Base-by-base conservation (phyloP, 78 protist species). In the Diacronema lutheri region DNA sequence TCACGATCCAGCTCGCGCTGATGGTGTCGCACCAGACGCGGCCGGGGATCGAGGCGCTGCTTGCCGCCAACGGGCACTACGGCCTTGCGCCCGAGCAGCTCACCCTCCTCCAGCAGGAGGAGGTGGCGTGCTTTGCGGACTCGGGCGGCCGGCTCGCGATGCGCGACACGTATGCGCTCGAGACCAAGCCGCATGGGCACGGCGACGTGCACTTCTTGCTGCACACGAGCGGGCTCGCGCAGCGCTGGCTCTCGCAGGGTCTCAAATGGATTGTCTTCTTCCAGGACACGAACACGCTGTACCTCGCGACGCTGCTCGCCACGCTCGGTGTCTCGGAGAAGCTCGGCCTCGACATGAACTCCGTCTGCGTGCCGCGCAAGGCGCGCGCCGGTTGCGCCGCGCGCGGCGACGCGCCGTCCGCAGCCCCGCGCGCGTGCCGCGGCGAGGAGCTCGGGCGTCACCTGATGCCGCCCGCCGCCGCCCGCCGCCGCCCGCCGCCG, bases 221-320 rank as follows among this genome's bases (percentile, higher is more conserved):
- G 40, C 80, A 61, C 86, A 13, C 26, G 25, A 10, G 62, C 5
- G 86, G 90, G 21, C 9, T 64, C 21, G 56, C 65, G 26, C 10
- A 55, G 31, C 2, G n/a, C 7, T 86, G 84, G 84, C 38, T 3
- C 56, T 12, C 74, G 44, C 56, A 7, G 77, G 25, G 19, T 56
- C 33, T 56, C 57, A 13, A 40, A 10, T 23, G 40, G 23, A 37
- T 38, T 20, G 9, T 33, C 33, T 41, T 38, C 55, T 37, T 44
- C 55, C 89, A 89, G 80, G 94, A 91, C 94, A 91, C 94, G 13
- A 85, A 88, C 69, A 85, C 73, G 23, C 57, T 87, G 31, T 80
- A 65, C 72, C 81, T 90, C 81, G 19, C 29, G 38, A 44, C 84
- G 5, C 1, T 89, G 10, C 69, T 62, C 44, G 79, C 76, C 7